Evolutionary conservation across 371 early-diverging fungal genomes (phyloP).

Genomic region (Lichtheimia hyalospora): DNA sequence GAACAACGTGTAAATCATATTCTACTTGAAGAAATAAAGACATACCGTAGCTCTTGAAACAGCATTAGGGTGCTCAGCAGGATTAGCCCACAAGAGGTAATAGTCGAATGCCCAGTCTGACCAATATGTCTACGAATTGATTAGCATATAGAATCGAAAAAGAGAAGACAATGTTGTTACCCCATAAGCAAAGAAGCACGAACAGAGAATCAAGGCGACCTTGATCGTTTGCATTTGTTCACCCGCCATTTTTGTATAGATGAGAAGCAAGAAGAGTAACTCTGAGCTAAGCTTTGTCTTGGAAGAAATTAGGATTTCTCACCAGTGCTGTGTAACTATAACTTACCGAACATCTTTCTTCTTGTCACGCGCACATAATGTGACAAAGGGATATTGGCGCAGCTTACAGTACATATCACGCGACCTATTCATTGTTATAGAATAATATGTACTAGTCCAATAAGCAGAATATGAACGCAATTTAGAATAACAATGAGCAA

Average conservation of each 20-base stretch:
- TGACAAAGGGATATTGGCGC: no score
- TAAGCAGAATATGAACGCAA: no score
- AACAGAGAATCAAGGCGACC: conserved; percentile 45
- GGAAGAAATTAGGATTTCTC: no score
- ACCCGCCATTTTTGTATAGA: conserved; percentile 20
- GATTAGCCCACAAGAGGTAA: conserved; percentile 46
- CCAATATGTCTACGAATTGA: conserved; percentile 37
- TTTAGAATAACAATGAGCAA: no score
- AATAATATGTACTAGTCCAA: no score
- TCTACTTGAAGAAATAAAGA: neutral
- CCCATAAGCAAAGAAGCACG: conserved; percentile 52
- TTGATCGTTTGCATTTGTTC: conserved; percentile 45
- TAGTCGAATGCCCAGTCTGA: conserved; percentile 53
- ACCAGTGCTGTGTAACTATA: no score
- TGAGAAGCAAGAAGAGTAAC: neutral
- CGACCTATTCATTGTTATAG: no score
- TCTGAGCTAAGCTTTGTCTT: no score
- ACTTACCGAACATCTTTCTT: no score
- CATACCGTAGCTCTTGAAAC: conserved; percentile 41
- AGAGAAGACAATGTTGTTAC: conserved; percentile 22
- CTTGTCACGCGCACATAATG: no score
- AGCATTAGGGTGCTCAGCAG: conserved; percentile 42
- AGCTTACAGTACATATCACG: no score
- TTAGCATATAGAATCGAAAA: neutral
- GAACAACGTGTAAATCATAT: neutral